Percentiles rank a stretch among this genome's conserved stretches.
phyloP scores from a whole-genome alignment of 192 early-diverging fungal genomes.

The Coemansia nantahalensis region DNA sequence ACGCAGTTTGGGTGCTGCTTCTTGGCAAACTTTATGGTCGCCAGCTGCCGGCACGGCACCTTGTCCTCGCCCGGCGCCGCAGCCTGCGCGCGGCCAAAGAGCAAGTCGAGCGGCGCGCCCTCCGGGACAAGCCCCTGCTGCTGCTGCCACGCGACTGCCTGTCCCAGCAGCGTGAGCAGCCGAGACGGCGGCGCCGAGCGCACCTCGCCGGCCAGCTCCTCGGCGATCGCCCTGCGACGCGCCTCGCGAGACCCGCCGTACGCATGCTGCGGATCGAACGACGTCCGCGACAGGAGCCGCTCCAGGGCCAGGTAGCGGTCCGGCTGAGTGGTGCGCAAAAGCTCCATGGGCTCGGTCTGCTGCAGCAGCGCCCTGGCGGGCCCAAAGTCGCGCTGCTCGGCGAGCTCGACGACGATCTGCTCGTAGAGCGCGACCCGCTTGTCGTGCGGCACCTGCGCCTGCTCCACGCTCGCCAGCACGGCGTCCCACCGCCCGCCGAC shows the following conservation, averaged over 20 bases:
- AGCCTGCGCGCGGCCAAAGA: constrained; percentile 62
- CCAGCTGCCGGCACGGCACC: constrained; percentile 65
- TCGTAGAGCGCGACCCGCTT: constrained; percentile 88
- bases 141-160: constrained; percentile 88
- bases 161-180: constrained; percentile 79
- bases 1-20: constrained; percentile 76
- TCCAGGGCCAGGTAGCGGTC: constrained; percentile 86
- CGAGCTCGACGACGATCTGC: constrained; percentile 84
- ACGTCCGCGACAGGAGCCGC: constrained; percentile 60
- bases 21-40: constrained; percentile 91
- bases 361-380: constrained; percentile 81
- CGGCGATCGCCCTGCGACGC: constrained; percentile 71
- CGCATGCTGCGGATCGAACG: constrained; percentile 61
- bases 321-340: constrained; percentile 67
- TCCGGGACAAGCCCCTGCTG: constrained; percentile 72
- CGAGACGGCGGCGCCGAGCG: constrained; percentile 66
- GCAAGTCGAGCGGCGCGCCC: constrained; percentile 76
- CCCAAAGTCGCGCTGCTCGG: constrained; percentile 77
- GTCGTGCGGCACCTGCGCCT: constrained; percentile 62
- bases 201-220: constrained; percentile 44
- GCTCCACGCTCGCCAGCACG: constrained; percentile 70
- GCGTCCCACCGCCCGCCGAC: constrained; percentile 81
- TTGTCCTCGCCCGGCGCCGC: constrained; percentile 71
- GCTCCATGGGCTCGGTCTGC: constrained; percentile 90
- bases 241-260: constrained; percentile 59